Base-by-base conservation (phyloP, 2,329 filamentous ascomycete genomes). In the Penicillium sp. region DNA sequence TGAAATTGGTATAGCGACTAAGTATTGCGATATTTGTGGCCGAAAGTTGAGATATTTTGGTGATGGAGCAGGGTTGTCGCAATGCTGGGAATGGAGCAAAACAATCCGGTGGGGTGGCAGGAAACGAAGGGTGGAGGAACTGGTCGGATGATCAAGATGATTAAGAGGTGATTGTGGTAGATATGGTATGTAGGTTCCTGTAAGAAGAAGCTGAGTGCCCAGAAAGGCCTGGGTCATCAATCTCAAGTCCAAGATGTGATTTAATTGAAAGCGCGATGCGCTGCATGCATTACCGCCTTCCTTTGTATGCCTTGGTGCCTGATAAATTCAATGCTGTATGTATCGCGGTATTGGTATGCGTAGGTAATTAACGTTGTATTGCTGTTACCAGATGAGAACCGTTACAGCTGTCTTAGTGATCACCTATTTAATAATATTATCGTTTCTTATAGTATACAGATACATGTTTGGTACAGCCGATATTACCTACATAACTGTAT, bases 241-340 rank as follows among this genome's bases (percentile, higher is more conserved):
- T 46, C 27, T 31, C 31, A 52, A 44, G 38, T 16, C 39, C 41
- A 45, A 42, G 46, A 55, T 35, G 31, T 46, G 53, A 49, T 49
- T 39, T 45, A 45, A 43, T 53, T 42, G 33, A 55, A 55, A 55
- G 53, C 55, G 54, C 55, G 50, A 55, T 50, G 53, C 53, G 53
- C 53, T 47, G 38, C 45, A 54, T 49, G 48, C 53, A 53, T 52
- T 33, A 47, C 31, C 18, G 41, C 40, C 40, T 62, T 45, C 16
- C 2, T 7, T 30, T 28, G 1, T 2, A 13, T 44, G 25, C 41
- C 41, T 56, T 42, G 5, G 12, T 50, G 37, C 35, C 48, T 53
- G 47, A 45, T 52, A 60, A 34, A 8, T 7, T 7, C 4, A n/a
- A n/a, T n/a, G n/a, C n/a, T n/a, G n/a, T n/a, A 6, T 25, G 22